Evolutionary conservation across 2,329 filamentous ascomycete genomes (phyloP).

Genomic region (Colletotrichum orbiculare): DNA sequence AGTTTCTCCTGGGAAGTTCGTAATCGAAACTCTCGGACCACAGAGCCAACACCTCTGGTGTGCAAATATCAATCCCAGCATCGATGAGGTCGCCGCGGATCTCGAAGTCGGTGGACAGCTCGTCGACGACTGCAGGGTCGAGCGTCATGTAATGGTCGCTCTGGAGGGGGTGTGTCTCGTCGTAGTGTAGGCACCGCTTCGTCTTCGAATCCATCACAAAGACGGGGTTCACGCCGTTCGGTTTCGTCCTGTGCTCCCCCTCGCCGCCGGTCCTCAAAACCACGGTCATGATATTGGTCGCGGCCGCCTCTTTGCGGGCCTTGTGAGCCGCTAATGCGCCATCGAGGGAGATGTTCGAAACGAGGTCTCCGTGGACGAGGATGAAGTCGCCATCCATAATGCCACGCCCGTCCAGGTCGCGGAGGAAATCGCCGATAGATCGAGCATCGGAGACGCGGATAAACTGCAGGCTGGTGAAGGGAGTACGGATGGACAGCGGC

Average conservation of each 20-base stretch:
- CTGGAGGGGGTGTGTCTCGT: constrained; percentile 82
- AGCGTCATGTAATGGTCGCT: constrained; percentile 75
- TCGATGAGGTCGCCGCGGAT: constrained; percentile 90
- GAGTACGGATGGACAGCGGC: constrained; percentile 62
- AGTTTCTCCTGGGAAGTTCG: constrained; percentile 87
- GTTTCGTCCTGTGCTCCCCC: constrained; percentile 78
- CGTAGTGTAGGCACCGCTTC: constrained; percentile 90
- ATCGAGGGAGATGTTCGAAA: constrained; percentile 90
- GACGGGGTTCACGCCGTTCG: constrained; percentile 78
- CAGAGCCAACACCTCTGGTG: constrained; percentile 90
- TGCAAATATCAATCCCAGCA: constrained; percentile 96
- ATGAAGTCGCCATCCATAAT: constrained; percentile 92
- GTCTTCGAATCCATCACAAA: constrained; percentile 88
- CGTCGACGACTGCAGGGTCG: constrained; percentile 81
- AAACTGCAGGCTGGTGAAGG: constrained; percentile 85
- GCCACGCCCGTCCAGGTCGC: constrained; percentile 88
- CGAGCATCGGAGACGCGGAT: constrained; percentile 85
- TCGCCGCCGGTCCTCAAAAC: constrained; percentile 82
- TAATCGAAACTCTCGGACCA: constrained; percentile 99
- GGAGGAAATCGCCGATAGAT: constrained; percentile 93
- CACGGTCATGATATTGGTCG: constrained; percentile 98
- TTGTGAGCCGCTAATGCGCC: constrained; percentile 81
- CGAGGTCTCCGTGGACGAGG: constrained; percentile 89
- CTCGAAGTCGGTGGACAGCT: constrained; percentile 78
- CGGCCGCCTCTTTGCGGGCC: constrained; percentile 82